Evolutionary conservation across 2,329 filamentous ascomycete species (phyloP).

Genomic region (Fusarium humuli): DNA sequence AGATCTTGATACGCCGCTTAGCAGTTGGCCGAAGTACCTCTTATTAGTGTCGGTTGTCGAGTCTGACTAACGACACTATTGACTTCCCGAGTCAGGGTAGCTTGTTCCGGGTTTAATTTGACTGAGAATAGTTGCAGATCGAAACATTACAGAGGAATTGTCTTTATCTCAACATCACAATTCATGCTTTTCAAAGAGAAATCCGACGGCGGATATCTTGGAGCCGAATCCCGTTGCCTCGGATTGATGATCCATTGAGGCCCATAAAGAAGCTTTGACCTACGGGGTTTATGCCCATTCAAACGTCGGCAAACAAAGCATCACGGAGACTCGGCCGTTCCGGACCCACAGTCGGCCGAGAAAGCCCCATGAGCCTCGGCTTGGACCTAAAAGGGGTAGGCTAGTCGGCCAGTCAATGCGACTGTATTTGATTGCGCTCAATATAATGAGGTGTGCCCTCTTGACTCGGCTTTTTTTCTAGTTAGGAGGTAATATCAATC

Average conservation of each 20-base stretch:
- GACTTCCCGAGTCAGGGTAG: neutral
- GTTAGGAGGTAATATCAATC: neutral
- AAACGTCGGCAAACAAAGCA: conserved; percentile 10
- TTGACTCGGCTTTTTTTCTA: neutral
- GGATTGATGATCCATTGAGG: conserved; percentile 1
- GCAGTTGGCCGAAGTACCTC: neutral
- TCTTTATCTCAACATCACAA: neutral
- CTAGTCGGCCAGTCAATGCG: neutral
- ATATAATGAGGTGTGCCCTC: conserved; percentile 12
- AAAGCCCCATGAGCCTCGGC: conserved; percentile 38
- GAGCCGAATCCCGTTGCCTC: conserved; percentile 31
- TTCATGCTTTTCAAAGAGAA: neutral
- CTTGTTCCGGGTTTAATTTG: neutral
- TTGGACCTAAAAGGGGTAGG: conserved; percentile 15
- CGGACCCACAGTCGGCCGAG: conserved; percentile 41
- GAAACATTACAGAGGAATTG: neutral
- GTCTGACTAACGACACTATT: neutral
- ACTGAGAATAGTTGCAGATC: neutral
- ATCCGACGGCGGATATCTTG: neutral
- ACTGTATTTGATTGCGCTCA: conserved; percentile 20
- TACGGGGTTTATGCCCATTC: conserved; percentile 20
- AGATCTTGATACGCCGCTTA: neutral
- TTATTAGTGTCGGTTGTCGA: neutral
- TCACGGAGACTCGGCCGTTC: conserved; percentile 27
- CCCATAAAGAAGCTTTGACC: conserved; percentile 8